Base-by-base conservation (phyloP, 352 stramenopile genomes). In the Thraustochytrium striatum region DNA sequence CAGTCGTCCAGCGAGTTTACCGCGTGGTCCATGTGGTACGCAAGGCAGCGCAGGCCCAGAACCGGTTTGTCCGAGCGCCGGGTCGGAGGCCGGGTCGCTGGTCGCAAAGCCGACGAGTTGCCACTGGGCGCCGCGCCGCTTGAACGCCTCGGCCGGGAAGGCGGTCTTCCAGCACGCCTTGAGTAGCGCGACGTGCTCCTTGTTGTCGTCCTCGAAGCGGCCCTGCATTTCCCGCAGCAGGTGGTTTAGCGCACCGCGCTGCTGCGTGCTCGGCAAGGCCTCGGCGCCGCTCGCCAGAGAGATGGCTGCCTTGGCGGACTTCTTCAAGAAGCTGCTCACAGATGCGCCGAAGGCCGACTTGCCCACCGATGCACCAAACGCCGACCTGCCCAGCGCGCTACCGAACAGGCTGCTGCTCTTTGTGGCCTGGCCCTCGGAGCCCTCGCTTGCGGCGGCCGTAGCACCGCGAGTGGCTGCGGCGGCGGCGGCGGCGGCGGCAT, bases 11-110 rank as follows among this genome's bases (percentile, higher is more conserved):
- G 11, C 13, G 36, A 30, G 21, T 32, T 32, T 9, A 30, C 30
- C n/a, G 43, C 68, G 41, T 75, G 65, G 13, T 75, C 65, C 9
- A 75, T 21, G 41, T 75, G 50, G 30, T 75, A 75, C 32, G 44
- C 52, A 11, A 75, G 65, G 36, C 65, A 75, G 52, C 39, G 25
- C 11, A 75, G 39, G 25, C 65, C 65, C 19, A 75, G 50, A 8
- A 61, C 36, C 7, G 41, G 41, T 0, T 58, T 72, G 21, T 35
- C 30, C 21, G 19, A 75, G 61, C 9, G 13, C 28, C 9, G n/a
- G 25, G 52, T 75, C 65, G 3, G 9, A 13, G 19, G 25, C 3
- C 16, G 65, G 65, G 36, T 75, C 30, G 11, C 68, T 43, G n/a
- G 43, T 75, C 41, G 65, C 35, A 61, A 75, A 75, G 25, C 65